Conservation (phyloP, 2,329 filamentous ascomycete species). For the Aspergillus tanneri region DNA sequence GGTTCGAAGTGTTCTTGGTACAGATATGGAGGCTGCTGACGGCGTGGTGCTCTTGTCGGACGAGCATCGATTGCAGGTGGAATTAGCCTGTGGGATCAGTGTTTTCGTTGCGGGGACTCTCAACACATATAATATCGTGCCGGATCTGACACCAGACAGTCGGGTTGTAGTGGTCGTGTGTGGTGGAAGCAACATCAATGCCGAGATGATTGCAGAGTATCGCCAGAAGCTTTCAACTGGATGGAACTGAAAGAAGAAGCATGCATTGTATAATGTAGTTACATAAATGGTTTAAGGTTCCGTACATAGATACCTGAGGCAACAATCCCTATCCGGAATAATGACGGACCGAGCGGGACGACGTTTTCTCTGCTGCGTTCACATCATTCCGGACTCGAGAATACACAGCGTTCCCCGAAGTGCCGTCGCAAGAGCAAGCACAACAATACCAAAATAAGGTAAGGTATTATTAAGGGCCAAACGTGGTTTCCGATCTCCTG, state of each 20-base stretch:
- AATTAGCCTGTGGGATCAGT: conserved; percentile 77
- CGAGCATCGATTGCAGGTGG: conserved; percentile 74
- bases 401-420: conserved; percentile 46
- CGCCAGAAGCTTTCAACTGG: conserved; percentile 41
- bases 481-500: conserved; percentile 12
- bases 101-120: conserved; percentile 49
- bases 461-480: conserved; percentile 22
- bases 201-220: conserved; percentile 53
- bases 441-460: conserved; percentile 13
- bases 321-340: not conserved
- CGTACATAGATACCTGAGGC: not conserved
- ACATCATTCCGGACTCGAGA: conserved; percentile 44
- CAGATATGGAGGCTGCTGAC: conserved; percentile 73
- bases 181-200: conserved; percentile 52
- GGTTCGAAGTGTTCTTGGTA: conserved; percentile 61
- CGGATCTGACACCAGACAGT: conserved; percentile 29
- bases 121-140: conserved; percentile 26
- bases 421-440: conserved; percentile 28
- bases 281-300: no score
- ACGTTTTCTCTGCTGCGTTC: conserved; percentile 40
- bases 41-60: conserved; percentile 73
- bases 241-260: conserved; percentile 22
- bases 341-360: conserved; percentile 26
- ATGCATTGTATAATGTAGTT: not conserved
- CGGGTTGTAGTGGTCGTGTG: conserved; percentile 40